phyloP scores from a whole-genome alignment of 352 stramenopile species.

The Globisporangium recalcitrans region DNA sequence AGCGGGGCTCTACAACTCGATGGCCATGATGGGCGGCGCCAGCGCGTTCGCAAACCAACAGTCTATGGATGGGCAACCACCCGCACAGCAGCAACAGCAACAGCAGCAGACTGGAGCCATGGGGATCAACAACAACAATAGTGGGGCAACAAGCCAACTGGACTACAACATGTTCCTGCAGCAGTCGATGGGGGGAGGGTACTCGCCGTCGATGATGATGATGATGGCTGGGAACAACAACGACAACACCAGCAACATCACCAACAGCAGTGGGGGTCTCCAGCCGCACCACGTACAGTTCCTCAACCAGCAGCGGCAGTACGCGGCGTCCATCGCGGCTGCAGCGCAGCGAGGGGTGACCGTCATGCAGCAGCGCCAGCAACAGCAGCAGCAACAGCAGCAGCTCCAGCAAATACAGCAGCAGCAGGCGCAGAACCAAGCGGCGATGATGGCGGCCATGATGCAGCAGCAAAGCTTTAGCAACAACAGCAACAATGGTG shows the following conservation, averaged over 20 bases:
- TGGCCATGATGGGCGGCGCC: neutral
- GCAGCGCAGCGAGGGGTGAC: conserved; percentile 1
- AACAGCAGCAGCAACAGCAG: conserved; percentile 8
- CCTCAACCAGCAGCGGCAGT: conserved; percentile 26
- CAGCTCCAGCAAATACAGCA: conserved; percentile 7
- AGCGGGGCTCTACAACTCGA: conserved; percentile 1
- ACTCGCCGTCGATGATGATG: conserved; percentile 25
- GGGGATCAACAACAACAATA: neutral
- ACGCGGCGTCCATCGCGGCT: conserved; percentile 29
- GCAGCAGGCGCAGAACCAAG: conserved; percentile 1
- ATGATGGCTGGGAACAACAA: conserved; percentile 9
- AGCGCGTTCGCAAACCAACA: neutral
- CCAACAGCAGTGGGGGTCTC: conserved; percentile 1
- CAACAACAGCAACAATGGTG: conserved; percentile 10
- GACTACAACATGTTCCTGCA: conserved; percentile 34
- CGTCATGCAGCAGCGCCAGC: conserved; percentile 4
- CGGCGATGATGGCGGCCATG: conserved; percentile 5
- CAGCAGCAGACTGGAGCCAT: neutral
- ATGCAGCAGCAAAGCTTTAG: conserved; percentile 1
- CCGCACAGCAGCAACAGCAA: neutral
- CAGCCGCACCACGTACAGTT: conserved; percentile 31
- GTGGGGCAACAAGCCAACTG: neutral
- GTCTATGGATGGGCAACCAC: neutral
- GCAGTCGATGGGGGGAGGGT: conserved; percentile 27
- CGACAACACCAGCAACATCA: neutral